Base-by-base conservation (phyloP, 2,329 filamentous ascomycete genomes). In the Aspergillus sclerotialis region DNA sequence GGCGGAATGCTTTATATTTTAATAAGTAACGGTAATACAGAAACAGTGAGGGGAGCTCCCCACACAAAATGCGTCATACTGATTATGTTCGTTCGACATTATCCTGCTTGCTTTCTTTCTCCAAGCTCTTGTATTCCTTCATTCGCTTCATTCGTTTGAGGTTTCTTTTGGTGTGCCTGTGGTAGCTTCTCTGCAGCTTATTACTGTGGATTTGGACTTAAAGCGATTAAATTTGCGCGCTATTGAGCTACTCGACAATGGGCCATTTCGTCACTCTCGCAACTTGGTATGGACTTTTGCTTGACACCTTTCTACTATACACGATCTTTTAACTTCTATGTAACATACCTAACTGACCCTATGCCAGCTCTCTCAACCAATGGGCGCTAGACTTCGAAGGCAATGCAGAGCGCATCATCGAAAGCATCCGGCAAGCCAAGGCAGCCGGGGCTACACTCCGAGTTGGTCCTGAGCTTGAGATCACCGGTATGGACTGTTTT, bases 381-480 rank as follows among this genome's bases (percentile, higher is more conserved):
- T 68, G 65, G 65, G 61, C 73, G 33, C 66, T 82, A 6, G 78
- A 82, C 50, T 82, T 75, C 46, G 66, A 74, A 42, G 79, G 78
- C 24, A 85, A 85, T 49, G 58, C 68, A 2, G 67, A 71, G 31
- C 68, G 81, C 12, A 83, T 84, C 43, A 69, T 79, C 12, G 67
- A 81, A 53, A 78, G 73, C 36, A 78, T 84, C 45, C 65, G 60
- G 23, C 45, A 63, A 36, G 78, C 80, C 12, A 84, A 83, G 56
- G 64, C 62, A 30, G 66, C 67, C 3, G 75, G 77, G 16, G 79
- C 80, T n/a, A 73, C 67, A 7, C 58, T 84, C n/a, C 69, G 80
- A 33, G 70, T 74, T 2, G 75, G 76, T 3, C 76, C 71, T 2
- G 76, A 64, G 53, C 61, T 73, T 5, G 69, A 72, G 45, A 69